Base-by-base conservation (phyloP, 805 yeast genomes). In the Saccharomycopsis olivae region DNA sequence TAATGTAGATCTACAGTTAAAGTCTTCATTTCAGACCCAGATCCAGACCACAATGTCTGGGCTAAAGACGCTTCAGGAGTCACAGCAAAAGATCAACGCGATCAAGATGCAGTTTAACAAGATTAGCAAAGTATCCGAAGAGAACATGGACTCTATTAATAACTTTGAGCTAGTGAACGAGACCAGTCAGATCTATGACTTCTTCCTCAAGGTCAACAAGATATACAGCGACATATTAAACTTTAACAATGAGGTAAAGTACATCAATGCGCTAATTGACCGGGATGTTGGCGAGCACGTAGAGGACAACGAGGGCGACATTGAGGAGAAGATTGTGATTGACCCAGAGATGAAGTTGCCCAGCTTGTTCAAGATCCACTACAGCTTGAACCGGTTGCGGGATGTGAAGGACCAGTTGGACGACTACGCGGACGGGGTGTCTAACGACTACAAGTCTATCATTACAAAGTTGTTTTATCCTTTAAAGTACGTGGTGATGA, bases 401-500 rank as follows among this genome's bases (percentile, higher is more conserved):
- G 89, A 86, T 57, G 75, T 88, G 49, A 74, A 69, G 47, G 96
- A 89, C 48, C 82, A 79, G 53, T 68, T 88, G 39, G 66, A 66
- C 42, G 60, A 58, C n/a, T 68, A 80, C 57, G 67, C 83, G 24
- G 60, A 44, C 52, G 62, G 46, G 47, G 56, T 60, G 8, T 61
- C 72, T 1, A 62, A 73, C 24, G 95, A 88, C 55, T 73, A 78
- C 13, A 70, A 74, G 48, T 66, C 79, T 30, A 78, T 85, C 5
- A 71, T 82, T n/a, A 55, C 58, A 29, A 73, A 73, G 47, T 69
- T 81, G 23, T 67, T 75, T 20, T 52, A 61, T 5, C 74, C 77
- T 1, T 56, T 78, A 38, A 65, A 61, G 39, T 61, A 31, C 52
- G 67, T 50, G 33, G 62, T 76, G 4, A 60, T 63, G 29, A 70